Evolutionary conservation across 306 rosid genomes (phyloP).

Genomic region (Fagus sylvatica): DNA sequence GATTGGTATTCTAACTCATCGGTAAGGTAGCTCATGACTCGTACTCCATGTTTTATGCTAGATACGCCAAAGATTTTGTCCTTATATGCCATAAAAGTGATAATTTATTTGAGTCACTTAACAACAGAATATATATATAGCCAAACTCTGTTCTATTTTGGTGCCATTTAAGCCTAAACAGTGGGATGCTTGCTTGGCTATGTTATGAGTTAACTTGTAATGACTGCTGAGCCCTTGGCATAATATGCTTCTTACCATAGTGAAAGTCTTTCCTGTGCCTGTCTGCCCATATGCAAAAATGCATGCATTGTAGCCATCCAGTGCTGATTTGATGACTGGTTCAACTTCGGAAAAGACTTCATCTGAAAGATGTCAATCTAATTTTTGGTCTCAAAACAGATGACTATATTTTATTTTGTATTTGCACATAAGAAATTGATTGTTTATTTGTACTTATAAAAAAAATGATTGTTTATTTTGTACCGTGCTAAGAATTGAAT

Average conservation of each 20-base stretch:
- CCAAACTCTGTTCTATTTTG: not conserved
- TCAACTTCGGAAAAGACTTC: slow-evolving; percentile 41
- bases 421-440: not conserved
- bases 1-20: not conserved
- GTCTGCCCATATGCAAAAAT: slow-evolving; percentile 49
- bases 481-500: not conserved
- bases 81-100: not conserved
- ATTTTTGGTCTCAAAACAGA: not conserved
- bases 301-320: slow-evolving; percentile 47
- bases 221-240: not conserved
- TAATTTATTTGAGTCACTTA: not conserved
- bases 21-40: not conserved
- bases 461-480: not conserved
- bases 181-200: not conserved
- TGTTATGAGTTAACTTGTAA: not conserved
- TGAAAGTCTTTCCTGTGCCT: slow-evolving; percentile 46
- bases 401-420: not conserved
- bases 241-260: slow-evolving; percentile 34
- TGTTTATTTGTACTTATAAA: not conserved
- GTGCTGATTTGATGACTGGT: slow-evolving; percentile 39
- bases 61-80: not conserved
- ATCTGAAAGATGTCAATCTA: slow-evolving; percentile 27
- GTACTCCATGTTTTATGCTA: not conserved
- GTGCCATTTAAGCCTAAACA: not conserved
- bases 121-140: not conserved